Percentiles rank a stretch among this genome's conserved stretches.
Evolutionary conservation across 2,329 filamentous ascomycete species (phyloP).

Genomic region (Calonectria crousiana): DNA sequence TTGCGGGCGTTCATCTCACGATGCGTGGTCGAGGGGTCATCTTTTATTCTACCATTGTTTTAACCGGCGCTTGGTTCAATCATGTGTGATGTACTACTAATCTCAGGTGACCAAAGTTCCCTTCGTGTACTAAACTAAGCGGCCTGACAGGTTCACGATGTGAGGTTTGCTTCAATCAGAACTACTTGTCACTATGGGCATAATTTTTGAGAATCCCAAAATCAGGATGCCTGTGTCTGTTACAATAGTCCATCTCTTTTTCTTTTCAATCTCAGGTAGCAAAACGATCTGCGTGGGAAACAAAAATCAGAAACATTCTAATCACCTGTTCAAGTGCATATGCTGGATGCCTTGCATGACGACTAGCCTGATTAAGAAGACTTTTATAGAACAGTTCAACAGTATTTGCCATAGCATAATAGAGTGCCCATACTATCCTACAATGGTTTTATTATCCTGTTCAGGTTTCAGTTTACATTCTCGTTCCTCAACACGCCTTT

Average conservation of each 20-base stretch:
- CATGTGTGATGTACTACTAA: background rate
- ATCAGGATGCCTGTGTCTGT: background rate
- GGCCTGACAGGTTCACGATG: background rate
- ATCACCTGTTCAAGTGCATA: background rate
- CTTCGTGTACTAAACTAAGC: background rate
- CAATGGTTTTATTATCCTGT: background rate
- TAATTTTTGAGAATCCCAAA: background rate
- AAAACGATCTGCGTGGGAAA: background rate
- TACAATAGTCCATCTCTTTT: background rate
- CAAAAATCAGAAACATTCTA: background rate
- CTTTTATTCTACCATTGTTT: background rate
- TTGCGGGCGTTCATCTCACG: background rate
- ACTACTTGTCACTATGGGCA: background rate
- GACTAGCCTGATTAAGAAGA: background rate
- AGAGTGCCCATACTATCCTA: background rate
- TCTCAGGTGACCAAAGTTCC: background rate
- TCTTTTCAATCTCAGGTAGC: background rate
- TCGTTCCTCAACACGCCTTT: background rate
- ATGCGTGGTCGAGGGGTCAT: background rate
- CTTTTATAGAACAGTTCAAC: background rate
- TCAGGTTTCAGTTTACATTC: background rate
- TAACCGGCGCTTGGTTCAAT: background rate
- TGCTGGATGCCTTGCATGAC: background rate
- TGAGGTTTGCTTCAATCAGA: background rate
- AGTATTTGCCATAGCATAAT: background rate